Evolutionary conservation across 306 rosid species (phyloP), one percentile per base, ranked within the genome.

Genomic region (Lathyrus sativus): DNA sequence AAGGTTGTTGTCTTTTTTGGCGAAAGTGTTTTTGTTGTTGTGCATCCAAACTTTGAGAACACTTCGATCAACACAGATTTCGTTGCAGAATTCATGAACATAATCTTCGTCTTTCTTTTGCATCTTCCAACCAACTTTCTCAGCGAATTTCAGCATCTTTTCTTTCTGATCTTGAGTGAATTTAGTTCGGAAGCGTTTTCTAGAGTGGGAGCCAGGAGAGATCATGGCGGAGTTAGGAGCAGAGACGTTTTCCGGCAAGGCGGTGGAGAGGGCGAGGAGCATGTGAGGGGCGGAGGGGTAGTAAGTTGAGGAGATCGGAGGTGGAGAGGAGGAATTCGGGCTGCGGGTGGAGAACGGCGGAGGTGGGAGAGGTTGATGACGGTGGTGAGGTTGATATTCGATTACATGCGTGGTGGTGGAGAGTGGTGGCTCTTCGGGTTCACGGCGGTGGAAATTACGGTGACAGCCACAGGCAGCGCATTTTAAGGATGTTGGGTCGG

Each of bases 401-500:
- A 90, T 88, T 5, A 87, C 90, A 2, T 87, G 97, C 1, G 89
- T 82, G 9, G 85, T 14, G 5, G 83, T 39, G 7, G 82, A 5
- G 3, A 80, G 71, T 0, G 87, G 86, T 1, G 76, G 62, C 1
- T 93, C 99, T 6, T 93, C 97, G 0, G 97, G 99, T 6, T 93
- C 96, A 0, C 97, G 95, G 81, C 99, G 99, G 88, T 93, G 99
- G 85, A 88, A 93, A 44, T 93, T 93, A 0, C 99, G 87, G 87
- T 93, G 99, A 75, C 99, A 93, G 11, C 97, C 99, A 7, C 99
- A 90, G 1, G 97, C 99, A 7, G 99, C 99, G 64, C 99, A 93
- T 80, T 87, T 90, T 18, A 88, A 79, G 4, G 96, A 88, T 3
- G 87, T 82, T 12, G 97, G 99, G 81, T 93, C 99, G 12, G 88